Percentiles rank a stretch among this genome's conserved stretches.
Conservation (phyloP, 805 yeast species). For the Danielia reshetovae region DNA sequence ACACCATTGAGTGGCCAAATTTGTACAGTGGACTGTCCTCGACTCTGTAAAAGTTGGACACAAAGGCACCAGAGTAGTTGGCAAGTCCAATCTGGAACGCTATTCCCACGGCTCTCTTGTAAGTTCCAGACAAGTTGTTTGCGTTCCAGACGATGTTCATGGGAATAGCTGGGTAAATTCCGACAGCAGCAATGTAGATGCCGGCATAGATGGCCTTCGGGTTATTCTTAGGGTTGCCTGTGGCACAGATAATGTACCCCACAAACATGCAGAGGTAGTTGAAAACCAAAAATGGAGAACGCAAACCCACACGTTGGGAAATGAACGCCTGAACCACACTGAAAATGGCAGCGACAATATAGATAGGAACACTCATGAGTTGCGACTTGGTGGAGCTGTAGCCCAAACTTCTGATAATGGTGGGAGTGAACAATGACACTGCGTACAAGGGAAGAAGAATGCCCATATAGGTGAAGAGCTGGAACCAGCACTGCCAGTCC, state of each 20-base stretch:
- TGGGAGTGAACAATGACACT: conserved; percentile 42
- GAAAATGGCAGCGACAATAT: conserved; percentile 27
- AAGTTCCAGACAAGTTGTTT: conserved; percentile 28
- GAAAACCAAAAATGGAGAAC: conserved; percentile 25
- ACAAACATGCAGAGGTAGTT: conserved; percentile 21
- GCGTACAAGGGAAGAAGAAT: conserved; percentile 29
- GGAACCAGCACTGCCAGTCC: conserved; percentile 24
- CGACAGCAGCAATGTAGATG: conserved; percentile 24
- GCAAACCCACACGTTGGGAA: conserved; percentile 21
- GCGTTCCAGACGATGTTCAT: conserved; percentile 28
- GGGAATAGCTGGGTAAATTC: conserved; percentile 26
- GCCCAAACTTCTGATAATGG: conserved; percentile 40
- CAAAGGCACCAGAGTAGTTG: conserved; percentile 32
- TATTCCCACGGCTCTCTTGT: conserved; percentile 33
- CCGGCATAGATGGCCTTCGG: conserved; percentile 27
- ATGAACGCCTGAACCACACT: conserved; percentile 22
- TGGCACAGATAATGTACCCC: conserved; percentile 26
- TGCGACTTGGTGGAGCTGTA: conserved; percentile 37
- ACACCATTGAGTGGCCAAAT: conserved; percentile 25
- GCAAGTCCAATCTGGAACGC: conserved; percentile 35
- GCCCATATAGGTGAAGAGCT: conserved; percentile 22
- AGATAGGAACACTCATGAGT: conserved; percentile 41
- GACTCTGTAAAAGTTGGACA: conserved; percentile 26
- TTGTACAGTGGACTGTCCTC: conserved; percentile 20
- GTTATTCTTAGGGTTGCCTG: conserved; percentile 15